Evolutionary conservation across 2,329 filamentous ascomycete genomes (phyloP).

Genomic region (Scedosporium boydii): DNA sequence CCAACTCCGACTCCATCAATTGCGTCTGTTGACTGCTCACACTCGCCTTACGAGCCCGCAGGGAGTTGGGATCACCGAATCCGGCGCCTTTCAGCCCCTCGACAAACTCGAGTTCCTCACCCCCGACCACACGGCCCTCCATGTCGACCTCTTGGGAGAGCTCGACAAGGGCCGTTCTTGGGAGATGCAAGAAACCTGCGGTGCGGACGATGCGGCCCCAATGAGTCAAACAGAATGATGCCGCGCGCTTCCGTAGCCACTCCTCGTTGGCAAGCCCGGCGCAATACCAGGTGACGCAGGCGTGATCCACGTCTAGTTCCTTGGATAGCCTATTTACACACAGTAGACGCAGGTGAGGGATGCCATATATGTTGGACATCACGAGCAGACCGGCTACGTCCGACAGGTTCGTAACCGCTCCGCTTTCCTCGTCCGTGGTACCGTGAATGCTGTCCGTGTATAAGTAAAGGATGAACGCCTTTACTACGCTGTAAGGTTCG

Average conservation of each 20-base stretch:
- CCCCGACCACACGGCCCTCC: conserved; percentile 83
- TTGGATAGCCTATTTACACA: conserved; percentile 85
- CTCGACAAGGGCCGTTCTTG: conserved; percentile 72
- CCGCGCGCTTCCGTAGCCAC: conserved; percentile 84
- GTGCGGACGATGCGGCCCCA: conserved; percentile 94
- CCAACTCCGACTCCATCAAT: conserved; percentile 45
- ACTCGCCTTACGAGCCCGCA: conserved; percentile 45
- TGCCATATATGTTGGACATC: conserved; percentile 97
- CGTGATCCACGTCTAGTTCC: conserved; percentile 89
- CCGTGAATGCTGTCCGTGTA: conserved; percentile 86
- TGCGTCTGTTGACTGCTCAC: conserved; percentile 50
- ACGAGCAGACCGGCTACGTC: conserved; percentile 92
- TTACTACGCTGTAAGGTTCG: conserved; percentile 88
- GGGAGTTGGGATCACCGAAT: conserved; percentile 29
- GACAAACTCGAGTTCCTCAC: conserved; percentile 64
- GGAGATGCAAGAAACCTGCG: conserved; percentile 72
- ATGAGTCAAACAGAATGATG: conserved; percentile 80
- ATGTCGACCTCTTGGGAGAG: conserved; percentile 88
- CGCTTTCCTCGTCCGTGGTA: conserved; percentile 41
- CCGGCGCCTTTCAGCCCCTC: conserved; percentile 38
- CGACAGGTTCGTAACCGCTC: conserved; percentile 66
- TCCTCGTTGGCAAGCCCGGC: conserved; percentile 84
- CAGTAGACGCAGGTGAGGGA: conserved; percentile 81
- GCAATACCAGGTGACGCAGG: conserved; percentile 93
- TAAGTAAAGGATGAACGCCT: conserved; percentile 89